phyloP scores from a whole-genome alignment of 371 early-diverging fungal species.

The Mortierella sp. region DNA sequence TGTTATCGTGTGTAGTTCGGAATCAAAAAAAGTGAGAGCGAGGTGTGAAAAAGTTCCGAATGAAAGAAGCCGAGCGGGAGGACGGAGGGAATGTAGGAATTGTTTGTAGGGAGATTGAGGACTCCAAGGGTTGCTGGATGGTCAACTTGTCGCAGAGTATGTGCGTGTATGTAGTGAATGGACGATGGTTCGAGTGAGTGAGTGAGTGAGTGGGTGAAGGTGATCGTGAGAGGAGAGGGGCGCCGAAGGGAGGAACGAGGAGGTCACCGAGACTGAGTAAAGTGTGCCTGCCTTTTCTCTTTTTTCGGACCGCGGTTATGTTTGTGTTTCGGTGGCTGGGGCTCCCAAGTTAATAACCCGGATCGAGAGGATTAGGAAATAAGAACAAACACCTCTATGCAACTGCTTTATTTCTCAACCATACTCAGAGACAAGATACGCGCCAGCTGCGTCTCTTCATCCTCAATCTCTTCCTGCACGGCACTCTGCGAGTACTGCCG shows the following conservation, averaged over 20 bases:
- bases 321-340: constrained; percentile 22
- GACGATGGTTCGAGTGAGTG: not conserved
- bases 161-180: too few relatives aligned
- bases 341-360: not conserved
- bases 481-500: constrained; percentile 28
- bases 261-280: not conserved
- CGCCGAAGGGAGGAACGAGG: not conserved
- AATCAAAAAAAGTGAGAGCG: not conserved
- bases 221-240: not conserved
- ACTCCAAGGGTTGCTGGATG: not conserved
- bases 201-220: not conserved
- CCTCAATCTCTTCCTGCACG: constrained; percentile 43
- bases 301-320: constrained; percentile 12
- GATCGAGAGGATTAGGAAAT: not conserved
- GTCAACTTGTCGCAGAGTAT: not conserved
- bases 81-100: not conserved
- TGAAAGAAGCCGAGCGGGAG: not conserved
- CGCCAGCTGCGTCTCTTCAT: constrained; percentile 51
- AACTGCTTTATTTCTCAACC: constrained; percentile 41
- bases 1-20: not conserved
- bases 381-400: not conserved
- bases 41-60: not conserved
- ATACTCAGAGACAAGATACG: constrained; percentile 54
- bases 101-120: not conserved
- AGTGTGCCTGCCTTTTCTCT: constrained; percentile 10